phyloP scores from a whole-genome alignment of 108 stramenopile species.

The Fragilariopsis cylindrus region DNA sequence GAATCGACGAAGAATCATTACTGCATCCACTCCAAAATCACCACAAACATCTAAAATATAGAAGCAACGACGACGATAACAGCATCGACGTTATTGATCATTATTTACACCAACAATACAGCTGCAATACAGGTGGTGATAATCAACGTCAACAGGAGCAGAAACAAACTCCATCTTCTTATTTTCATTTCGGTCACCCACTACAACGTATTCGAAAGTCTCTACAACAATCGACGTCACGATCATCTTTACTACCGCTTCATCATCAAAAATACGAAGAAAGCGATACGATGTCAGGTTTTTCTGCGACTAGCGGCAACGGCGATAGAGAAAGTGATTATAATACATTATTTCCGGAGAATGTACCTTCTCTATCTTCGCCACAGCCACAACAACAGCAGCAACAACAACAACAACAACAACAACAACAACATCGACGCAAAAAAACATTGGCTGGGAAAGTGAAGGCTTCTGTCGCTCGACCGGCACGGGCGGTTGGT shows the following conservation, averaged over 20 bases:
- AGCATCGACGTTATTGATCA: not conserved
- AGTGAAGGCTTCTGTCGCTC: constrained; percentile 12
- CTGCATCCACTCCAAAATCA: not conserved
- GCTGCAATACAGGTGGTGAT: not conserved
- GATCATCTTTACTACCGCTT: not conserved
- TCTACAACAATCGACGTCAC: not conserved
- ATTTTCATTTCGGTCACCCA: not conserved
- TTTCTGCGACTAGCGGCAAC: not conserved
- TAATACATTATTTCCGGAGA: no score
- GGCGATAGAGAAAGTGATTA: no score
- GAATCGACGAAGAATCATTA: no score
- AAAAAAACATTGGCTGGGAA: constrained; percentile 1
- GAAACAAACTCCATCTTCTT: not conserved
- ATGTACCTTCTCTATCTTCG: no score
- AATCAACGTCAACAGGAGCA: not conserved
- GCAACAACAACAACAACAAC: not conserved
- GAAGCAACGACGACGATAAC: constrained; percentile 9
- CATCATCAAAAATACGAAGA: not conserved
- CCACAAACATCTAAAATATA: not conserved
- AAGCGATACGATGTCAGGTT: not conserved
- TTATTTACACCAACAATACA: not conserved
- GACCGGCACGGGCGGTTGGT: constrained; percentile 13
- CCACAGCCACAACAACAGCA: constrained; percentile 9
- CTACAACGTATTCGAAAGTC: not conserved
- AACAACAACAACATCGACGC: not conserved